Percentiles rank a stretch among this genome's conserved stretches.
Evolutionary conservation across 768 basidiomycete genomes (phyloP).

Genomic region (Scleroderma bovista): DNA sequence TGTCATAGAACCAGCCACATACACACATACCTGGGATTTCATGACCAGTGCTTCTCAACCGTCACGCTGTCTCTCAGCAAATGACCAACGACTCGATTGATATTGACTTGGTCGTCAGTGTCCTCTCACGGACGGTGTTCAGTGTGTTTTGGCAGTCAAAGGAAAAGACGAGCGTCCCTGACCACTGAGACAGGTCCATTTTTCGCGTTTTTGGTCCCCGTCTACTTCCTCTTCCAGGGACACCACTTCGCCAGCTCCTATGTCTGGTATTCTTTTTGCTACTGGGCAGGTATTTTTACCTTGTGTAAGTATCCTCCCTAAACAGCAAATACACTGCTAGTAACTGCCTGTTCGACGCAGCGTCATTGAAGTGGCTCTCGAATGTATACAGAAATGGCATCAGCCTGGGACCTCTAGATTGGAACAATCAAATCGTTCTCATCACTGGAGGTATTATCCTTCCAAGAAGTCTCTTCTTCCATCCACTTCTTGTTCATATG

Average conservation of each 20-base stretch:
- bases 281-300: constrained; percentile 51
- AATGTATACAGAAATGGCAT: constrained; percentile 65
- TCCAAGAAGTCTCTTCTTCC: background rate
- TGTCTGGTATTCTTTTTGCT: constrained; percentile 47
- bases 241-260: constrained; percentile 44
- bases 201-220: constrained; percentile 74
- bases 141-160: constrained; percentile 41
- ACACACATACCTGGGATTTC: too few relatives aligned
- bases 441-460: constrained; percentile 80
- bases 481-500: background rate
- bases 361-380: constrained; percentile 66
- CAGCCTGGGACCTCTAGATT: constrained; percentile 59
- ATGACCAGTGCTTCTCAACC: too few relatives aligned
- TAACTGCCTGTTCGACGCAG: constrained; percentile 32
- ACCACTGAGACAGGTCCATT: constrained; percentile 57
- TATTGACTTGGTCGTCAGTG: constrained; percentile 74
- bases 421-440: constrained; percentile 86
- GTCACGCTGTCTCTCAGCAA: background rate
- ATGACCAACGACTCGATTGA: constrained; percentile 36
- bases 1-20: too few relatives aligned
- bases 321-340: constrained; percentile 6
- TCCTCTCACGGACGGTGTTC: constrained; percentile 72
- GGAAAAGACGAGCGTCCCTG: background rate
- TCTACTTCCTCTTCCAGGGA: constrained; percentile 74
- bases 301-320: constrained; percentile 53